Conservation (phyloP, 306 rosid species). For the Vicia villosa region DNA sequence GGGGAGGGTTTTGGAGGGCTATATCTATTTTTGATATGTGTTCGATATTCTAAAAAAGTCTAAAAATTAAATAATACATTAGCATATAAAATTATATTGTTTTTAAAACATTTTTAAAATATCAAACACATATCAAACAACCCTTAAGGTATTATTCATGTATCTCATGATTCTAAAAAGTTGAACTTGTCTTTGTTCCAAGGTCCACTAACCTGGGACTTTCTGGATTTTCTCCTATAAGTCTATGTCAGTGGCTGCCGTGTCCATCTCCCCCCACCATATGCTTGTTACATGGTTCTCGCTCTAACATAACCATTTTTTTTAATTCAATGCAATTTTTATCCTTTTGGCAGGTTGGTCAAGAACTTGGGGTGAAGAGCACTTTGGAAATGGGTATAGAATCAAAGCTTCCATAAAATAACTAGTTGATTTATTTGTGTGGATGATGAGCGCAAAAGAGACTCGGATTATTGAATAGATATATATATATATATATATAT, state of each 20-base stretch:
- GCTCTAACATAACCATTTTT: conserved; percentile 16
- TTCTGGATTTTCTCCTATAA: conserved; percentile 1
- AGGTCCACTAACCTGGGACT: conserved; percentile 1
- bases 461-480: conserved; percentile 24
- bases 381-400: conserved; percentile 94
- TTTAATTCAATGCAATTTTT: conserved; percentile 21
- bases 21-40: too few relatives aligned
- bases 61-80: too few relatives aligned
- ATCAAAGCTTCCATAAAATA: conserved; percentile 7
- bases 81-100: too few relatives aligned
- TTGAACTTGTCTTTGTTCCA: conserved; percentile 7
- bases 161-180: conserved; percentile 6
- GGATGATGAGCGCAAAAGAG: conserved; percentile 21
- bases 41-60: too few relatives aligned
- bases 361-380: conserved; percentile 99
- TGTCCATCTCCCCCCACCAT: not conserved
- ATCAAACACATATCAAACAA: too few relatives aligned
- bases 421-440: conserved; percentile 29
- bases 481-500: conserved; percentile 12
- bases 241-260: conserved; percentile 22
- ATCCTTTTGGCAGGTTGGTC: conserved; percentile 82
- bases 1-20: too few relatives aligned
- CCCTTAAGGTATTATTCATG: conserved; percentile 16
- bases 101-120: too few relatives aligned
- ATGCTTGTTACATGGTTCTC: conserved; percentile 23